These are phyloP conservation scores for Cynanchum wilfordii DNA, from an alignment of 257 asterid species.

Conservation along the genomic window DNA sequence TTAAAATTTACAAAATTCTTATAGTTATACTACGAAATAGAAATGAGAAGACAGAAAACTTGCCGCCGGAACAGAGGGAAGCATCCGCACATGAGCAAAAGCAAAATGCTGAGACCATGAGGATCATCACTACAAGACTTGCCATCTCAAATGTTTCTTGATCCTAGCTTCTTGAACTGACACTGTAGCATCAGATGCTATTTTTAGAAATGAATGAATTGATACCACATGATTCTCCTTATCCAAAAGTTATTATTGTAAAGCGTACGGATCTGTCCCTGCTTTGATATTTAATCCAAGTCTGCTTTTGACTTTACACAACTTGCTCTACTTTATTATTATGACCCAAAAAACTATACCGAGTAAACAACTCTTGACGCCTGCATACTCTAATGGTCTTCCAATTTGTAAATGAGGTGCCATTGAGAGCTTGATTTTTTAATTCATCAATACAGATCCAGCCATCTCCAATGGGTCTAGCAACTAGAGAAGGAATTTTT, in stretches of 20 bases:
- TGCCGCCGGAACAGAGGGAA: conserved; percentile 10
- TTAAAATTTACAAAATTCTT: not conserved
- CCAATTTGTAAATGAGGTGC: too few relatives aligned
- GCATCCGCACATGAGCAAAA: conserved; percentile 1
- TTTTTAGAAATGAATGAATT: too few relatives aligned
- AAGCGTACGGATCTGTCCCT: too few relatives aligned
- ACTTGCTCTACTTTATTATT: not conserved
- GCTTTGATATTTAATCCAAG: not conserved
- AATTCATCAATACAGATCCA: too few relatives aligned
- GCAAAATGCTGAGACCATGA: not conserved
- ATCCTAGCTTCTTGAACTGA: too few relatives aligned
- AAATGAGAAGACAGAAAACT: not conserved
- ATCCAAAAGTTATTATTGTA: too few relatives aligned
- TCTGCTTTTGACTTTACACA: not conserved
- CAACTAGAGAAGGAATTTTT: too few relatives aligned
- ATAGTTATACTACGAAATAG: not conserved
- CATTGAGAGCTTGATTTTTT: too few relatives aligned
- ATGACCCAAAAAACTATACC: not conserved
- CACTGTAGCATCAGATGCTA: too few relatives aligned
- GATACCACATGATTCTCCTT: too few relatives aligned
- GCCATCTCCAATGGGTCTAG: too few relatives aligned
- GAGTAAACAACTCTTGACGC: not conserved
- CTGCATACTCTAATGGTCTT: not conserved
- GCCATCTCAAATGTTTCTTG: not conserved
- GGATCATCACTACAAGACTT: not conserved